Percentiles rank a stretch among this genome's conserved stretches.
Evolutionary conservation across 2,329 filamentous ascomycete genomes (phyloP).

Genomic region (Aspergillus tubingensis): DNA sequence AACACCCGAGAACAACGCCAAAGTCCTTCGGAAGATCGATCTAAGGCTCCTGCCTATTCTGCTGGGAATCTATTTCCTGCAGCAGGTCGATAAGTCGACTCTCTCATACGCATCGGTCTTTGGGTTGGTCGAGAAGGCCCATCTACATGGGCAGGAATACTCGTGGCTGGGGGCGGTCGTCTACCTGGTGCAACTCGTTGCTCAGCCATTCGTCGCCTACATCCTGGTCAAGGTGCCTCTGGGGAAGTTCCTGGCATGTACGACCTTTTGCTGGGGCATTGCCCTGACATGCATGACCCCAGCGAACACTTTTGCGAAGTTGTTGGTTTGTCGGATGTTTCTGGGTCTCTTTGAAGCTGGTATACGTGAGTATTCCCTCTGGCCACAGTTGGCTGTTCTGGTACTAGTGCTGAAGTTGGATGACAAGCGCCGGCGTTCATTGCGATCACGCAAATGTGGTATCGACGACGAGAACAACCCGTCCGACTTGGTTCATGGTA

Average conservation of each 20-base stretch:
- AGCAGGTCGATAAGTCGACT: conserved; percentile 64
- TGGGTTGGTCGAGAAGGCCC: conserved; percentile 60
- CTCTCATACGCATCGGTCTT: conserved; percentile 65
- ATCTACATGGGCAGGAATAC: conserved; percentile 58
- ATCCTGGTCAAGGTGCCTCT: conserved; percentile 62
- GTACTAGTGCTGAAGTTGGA: not conserved
- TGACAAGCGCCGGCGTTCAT: conserved; percentile 52
- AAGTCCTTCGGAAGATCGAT: conserved; percentile 55
- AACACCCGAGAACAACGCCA: conserved; percentile 55
- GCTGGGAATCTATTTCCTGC: conserved; percentile 63
- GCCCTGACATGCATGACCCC: conserved; percentile 56
- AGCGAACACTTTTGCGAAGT: conserved; percentile 51
- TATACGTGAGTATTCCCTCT: conserved; percentile 29
- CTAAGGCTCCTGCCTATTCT: conserved; percentile 56
- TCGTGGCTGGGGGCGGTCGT: conserved; percentile 56
- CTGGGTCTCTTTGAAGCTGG: conserved; percentile 59
- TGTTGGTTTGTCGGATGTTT: conserved; percentile 58
- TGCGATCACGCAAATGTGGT: conserved; percentile 59
- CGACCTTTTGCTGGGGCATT: conserved; percentile 56
- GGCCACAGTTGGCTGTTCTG: too few relatives aligned
- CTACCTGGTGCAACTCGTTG: conserved; percentile 57
- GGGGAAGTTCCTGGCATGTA: conserved; percentile 59
- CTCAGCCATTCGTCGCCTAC: conserved; percentile 55
- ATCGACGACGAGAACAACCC: conserved; percentile 55
- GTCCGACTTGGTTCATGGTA: conserved; percentile 55